Evolutionary conservation across 345 rosid genomes (phyloP).

Genomic region (Dipteronia dyeriana): DNA sequence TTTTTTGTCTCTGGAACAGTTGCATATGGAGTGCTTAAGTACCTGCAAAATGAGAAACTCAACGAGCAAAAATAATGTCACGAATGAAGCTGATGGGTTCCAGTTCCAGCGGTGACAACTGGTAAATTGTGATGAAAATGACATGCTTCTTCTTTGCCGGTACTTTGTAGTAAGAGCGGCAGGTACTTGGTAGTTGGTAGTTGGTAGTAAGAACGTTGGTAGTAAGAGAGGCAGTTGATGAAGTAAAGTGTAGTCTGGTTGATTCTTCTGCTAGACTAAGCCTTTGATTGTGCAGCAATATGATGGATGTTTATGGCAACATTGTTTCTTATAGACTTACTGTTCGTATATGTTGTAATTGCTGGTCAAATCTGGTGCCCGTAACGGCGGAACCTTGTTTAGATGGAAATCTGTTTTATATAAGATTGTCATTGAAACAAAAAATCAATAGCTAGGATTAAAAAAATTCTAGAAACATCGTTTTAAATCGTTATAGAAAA

Average conservation of each 20-base stretch:
- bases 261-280: slow-evolving; percentile 7
- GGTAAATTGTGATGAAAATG: background rate
- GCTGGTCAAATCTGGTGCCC: background rate
- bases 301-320: background rate
- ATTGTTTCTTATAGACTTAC: background rate
- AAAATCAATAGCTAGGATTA: too few relatives aligned
- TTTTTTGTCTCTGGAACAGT: slow-evolving; percentile 81
- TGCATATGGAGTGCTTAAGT: slow-evolving; percentile 72
- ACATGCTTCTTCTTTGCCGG: background rate
- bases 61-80: slow-evolving; percentile 49
- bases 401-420: background rate
- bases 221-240: slow-evolving; percentile 2
- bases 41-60: slow-evolving; percentile 75
- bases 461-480: too few relatives aligned
- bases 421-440: background rate
- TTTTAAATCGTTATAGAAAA: too few relatives aligned
- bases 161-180: background rate
- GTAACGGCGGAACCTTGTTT: slow-evolving; percentile 1
- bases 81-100: slow-evolving; percentile 3
- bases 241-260: background rate
- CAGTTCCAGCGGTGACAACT: slow-evolving; percentile 14
- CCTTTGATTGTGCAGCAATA: slow-evolving; percentile 7
- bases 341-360: background rate
- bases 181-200: background rate
- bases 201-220: background rate